A percentile compares a stretch with the other conserved stretches of the same genome.
Evolutionary conservation across 1,284 basidiomycete genomes (phyloP).

Genomic region (Boletus smithii): DNA sequence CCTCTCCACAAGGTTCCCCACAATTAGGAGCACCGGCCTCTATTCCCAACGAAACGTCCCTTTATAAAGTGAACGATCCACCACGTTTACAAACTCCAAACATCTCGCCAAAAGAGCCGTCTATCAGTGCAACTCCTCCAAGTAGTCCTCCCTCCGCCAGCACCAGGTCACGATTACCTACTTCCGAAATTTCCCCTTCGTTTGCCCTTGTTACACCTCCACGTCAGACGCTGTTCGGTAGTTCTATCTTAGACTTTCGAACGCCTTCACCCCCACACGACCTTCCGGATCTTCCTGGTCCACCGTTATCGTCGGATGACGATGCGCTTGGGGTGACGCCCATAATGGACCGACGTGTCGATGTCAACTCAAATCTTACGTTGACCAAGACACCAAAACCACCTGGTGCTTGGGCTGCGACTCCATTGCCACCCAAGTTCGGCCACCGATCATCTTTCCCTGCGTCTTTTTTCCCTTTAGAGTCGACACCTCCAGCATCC

Average conservation of each 20-base stretch:
- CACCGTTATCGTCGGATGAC: conserved; percentile 52
- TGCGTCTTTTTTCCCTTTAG: conserved; percentile 31
- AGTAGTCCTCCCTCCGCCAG: conserved; percentile 21
- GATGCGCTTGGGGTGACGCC: conserved; percentile 26
- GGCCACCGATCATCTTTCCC: conserved; percentile 21
- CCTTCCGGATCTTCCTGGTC: conserved; percentile 56
- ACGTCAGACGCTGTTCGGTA: conserved; percentile 39
- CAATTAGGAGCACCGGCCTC: conserved; percentile 4
- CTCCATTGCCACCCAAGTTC: conserved; percentile 42
- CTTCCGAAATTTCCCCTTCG: conserved; percentile 16
- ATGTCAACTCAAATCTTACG: conserved; percentile 35
- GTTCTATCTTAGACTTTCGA: conserved; percentile 47
- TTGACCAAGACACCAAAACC: conserved; percentile 60
- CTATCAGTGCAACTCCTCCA: conserved; percentile 24
- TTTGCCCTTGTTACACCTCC: conserved; percentile 50
- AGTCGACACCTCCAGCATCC: conserved; percentile 31
- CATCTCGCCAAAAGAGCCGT: conserved; percentile 1
- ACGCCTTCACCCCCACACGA: conserved; percentile 61
- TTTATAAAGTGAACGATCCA: conserved; percentile 18
- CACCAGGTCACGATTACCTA: conserved; percentile 1
- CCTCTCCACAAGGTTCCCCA: conserved; percentile 24
- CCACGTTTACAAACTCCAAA: conserved; percentile 4
- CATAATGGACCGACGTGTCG: conserved; percentile 26
- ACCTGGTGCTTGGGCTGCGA: conserved; percentile 67
- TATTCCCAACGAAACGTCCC: conserved; percentile 11